A percentile compares a stretch with the other conserved stretches of the same genome.
Evolutionary conservation across 306 rosid genomes (phyloP).

Genomic region (Acacia acuminata): DNA sequence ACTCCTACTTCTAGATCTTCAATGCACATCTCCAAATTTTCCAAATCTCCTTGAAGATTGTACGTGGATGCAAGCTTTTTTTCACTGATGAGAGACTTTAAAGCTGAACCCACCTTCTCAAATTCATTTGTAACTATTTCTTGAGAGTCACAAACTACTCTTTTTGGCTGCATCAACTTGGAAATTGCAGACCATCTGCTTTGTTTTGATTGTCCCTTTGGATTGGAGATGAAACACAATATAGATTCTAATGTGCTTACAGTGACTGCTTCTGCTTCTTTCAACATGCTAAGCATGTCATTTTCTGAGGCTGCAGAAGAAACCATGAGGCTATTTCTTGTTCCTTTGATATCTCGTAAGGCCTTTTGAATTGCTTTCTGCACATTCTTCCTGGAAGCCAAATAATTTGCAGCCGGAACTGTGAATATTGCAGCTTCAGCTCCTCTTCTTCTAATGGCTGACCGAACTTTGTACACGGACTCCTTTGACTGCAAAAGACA

Average conservation of each 20-base stretch:
- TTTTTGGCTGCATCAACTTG: conserved; percentile 30
- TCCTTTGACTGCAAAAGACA: conserved; percentile 28
- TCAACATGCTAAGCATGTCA: conserved; percentile 13
- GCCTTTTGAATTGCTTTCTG: conserved; percentile 21
- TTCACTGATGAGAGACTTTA: conserved; percentile 24
- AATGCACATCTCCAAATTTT: conserved; percentile 29
- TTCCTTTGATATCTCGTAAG: conserved; percentile 20
- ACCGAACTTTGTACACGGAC: background rate
- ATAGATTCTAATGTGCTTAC: conserved; percentile 22
- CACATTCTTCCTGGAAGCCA: conserved; percentile 25
- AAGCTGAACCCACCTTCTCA: conserved; percentile 23
- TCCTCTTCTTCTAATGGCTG: conserved; percentile 18
- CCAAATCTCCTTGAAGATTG: conserved; percentile 3
- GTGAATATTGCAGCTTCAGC: background rate
- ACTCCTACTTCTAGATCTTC: conserved; percentile 26
- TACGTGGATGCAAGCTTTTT: conserved; percentile 10
- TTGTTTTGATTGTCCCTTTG: conserved; percentile 18
- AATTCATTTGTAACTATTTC: conserved; percentile 20
- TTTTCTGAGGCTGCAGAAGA: conserved; percentile 12
- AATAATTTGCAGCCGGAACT: conserved; percentile 7
- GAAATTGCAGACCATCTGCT: conserved; percentile 27
- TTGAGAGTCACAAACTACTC: conserved; percentile 17
- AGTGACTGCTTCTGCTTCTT: conserved; percentile 33
- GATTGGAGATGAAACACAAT: conserved; percentile 11
- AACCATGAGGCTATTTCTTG: conserved; percentile 9